Conservation (phyloP, 805 yeast genomes). For the Zygotorulaspora chibaensis region DNA sequence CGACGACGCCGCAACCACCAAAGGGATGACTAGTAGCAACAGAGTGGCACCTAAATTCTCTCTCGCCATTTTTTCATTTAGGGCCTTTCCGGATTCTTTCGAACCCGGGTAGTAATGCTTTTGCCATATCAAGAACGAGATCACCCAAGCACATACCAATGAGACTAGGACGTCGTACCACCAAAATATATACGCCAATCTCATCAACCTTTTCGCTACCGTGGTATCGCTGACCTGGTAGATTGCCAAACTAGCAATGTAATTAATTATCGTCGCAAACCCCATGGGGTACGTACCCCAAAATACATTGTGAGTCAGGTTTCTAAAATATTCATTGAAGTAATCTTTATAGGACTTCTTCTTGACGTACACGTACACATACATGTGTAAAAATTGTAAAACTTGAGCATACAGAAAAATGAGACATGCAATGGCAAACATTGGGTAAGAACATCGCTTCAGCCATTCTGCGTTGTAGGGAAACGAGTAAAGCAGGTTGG, state of each 20-base stretch:
- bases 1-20: slow-evolving; percentile 71
- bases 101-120: slow-evolving; percentile 28
- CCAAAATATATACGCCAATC: slow-evolving; percentile 62
- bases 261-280: slow-evolving; percentile 57
- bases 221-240: slow-evolving; percentile 8
- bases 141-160: slow-evolving; percentile 55
- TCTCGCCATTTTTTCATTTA: slow-evolving; percentile 28
- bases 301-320: slow-evolving; percentile 51
- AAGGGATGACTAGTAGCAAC: slow-evolving; percentile 71
- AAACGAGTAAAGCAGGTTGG: slow-evolving; percentile 56
- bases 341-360: slow-evolving; percentile 22
- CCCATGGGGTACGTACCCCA: slow-evolving; percentile 86
- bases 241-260: slow-evolving; percentile 45
- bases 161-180: slow-evolving; percentile 60
- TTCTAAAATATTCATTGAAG: slow-evolving; percentile 31
- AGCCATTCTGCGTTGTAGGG: slow-evolving; percentile 65
- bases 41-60: slow-evolving; percentile 51
- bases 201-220: slow-evolving; percentile 39
- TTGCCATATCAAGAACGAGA: slow-evolving; percentile 50
- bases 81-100: slow-evolving; percentile 2
- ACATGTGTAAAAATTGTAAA: slow-evolving; percentile 41
- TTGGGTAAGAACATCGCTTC: slow-evolving; percentile 49
- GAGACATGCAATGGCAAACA: slow-evolving; percentile 56
- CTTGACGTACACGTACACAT: slow-evolving; percentile 26
- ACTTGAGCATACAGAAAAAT: slow-evolving; percentile 43